Conservation (phyloP, 176 grass and related monocot genomes). For the maize (Zea mays) region DNA sequence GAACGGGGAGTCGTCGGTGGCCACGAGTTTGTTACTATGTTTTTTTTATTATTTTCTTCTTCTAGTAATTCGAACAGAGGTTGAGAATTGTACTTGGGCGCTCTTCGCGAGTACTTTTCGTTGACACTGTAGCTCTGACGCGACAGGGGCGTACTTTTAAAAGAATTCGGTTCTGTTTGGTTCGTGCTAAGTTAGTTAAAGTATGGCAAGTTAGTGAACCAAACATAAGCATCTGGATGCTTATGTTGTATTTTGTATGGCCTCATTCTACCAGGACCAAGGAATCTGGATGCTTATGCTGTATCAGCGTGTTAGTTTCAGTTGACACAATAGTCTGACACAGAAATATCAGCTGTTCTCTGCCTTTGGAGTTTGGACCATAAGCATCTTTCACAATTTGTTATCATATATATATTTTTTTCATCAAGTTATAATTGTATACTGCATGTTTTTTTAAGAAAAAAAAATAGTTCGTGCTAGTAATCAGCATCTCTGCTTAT, state of each 20-base stretch:
- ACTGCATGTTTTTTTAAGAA: slow-evolving; percentile 15
- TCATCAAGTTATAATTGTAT: not conserved
- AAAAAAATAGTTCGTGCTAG: not conserved
- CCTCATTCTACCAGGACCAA: not conserved
- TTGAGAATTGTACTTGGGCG: not conserved
- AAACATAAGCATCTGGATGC: too few species aligned
- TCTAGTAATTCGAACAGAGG: not conserved
- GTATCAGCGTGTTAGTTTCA: not conserved
- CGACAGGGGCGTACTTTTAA: not conserved
- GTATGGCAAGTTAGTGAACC: too few species aligned
- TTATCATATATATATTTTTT: not conserved
- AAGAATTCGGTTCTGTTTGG: not conserved
- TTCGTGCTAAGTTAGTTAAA: not conserved
- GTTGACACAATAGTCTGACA: not conserved
- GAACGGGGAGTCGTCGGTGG: slow-evolving; percentile 15
- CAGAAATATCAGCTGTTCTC: not conserved
- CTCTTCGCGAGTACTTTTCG: not conserved
- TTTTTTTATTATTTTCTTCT: too few species aligned
- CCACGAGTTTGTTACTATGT: not conserved
- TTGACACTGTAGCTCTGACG: not conserved
- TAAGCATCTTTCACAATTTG: not conserved
- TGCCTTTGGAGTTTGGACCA: not conserved
- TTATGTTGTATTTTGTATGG: not conserved
- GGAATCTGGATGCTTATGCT: not conserved
- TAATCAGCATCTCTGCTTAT: not conserved